Evolutionary conservation across 139 green algal genomes (phyloP).

Genomic region (Coccomyxa sp.): DNA sequence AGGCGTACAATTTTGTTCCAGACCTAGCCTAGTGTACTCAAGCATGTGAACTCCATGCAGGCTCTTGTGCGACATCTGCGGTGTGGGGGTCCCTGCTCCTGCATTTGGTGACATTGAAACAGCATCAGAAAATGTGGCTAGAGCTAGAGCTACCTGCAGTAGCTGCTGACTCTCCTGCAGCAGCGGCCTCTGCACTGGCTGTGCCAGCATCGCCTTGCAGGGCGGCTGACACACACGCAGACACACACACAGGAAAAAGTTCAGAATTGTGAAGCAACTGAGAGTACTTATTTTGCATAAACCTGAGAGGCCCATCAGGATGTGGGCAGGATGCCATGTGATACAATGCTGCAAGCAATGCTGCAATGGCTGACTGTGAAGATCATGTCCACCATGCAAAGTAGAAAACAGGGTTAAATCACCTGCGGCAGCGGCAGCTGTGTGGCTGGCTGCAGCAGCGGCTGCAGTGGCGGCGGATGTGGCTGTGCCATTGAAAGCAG

Average conservation of each 20-base stretch:
- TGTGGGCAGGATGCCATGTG: neutral
- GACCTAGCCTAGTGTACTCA: too few relatives aligned
- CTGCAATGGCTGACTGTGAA: neutral
- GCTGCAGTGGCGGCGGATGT: neutral
- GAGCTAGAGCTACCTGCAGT: neutral
- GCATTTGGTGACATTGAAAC: too few relatives aligned
- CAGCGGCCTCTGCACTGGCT: neutral
- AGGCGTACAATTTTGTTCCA: too few relatives aligned
- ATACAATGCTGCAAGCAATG: neutral
- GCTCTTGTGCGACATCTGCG: too few relatives aligned
- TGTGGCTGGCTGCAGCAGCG: neutral
- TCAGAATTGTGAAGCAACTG: neutral
- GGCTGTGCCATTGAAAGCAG: neutral
- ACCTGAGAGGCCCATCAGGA: too few relatives aligned
- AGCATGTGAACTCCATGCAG: too few relatives aligned
- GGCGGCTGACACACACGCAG: neutral
- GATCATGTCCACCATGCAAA: too few relatives aligned
- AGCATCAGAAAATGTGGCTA: too few relatives aligned
- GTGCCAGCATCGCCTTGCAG: neutral
- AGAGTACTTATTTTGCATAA: too few relatives aligned
- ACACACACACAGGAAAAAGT: neutral
- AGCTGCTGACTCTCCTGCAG: neutral
- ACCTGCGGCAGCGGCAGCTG: neutral
- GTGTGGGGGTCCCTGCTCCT: too few relatives aligned
- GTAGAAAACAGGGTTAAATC: neutral